phyloP scores from a whole-genome alignment of 768 basidiomycete genomes.

The Mycena polygramma region DNA sequence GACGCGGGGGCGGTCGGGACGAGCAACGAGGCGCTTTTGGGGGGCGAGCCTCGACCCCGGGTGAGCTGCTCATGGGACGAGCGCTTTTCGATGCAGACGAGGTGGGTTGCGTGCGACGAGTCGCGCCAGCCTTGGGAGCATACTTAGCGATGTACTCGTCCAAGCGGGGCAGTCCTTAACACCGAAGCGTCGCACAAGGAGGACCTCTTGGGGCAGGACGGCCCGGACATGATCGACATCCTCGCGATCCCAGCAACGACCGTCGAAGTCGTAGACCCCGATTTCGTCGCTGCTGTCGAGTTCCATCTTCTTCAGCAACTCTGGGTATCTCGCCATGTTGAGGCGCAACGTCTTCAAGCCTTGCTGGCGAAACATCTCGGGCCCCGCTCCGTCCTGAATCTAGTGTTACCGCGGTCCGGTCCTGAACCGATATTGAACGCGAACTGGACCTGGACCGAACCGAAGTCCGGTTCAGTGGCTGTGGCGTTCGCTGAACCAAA shows the following conservation, averaged over 20 bases:
- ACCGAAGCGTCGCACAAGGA: conserved; percentile 9
- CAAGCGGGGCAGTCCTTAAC: conserved; percentile 10
- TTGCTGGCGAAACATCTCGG: conserved; percentile 12
- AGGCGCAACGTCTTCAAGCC: neutral
- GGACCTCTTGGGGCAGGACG: neutral
- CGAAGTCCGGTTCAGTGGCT: no score
- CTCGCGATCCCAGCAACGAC: conserved; percentile 6
- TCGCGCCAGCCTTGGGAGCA: neutral
- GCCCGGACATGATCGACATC: conserved; percentile 14
- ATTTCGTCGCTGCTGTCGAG: conserved; percentile 6
- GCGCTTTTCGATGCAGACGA: no score
- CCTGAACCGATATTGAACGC: no score
- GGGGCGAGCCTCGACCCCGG: no score
- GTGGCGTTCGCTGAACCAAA: no score
- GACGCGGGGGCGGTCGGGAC: no score
- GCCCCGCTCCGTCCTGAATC: conserved; percentile 8
- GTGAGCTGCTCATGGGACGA: no score
- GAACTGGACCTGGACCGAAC: no score
- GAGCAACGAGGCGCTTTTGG: no score
- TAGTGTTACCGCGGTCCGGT: no score
- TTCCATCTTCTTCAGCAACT: conserved; percentile 8
- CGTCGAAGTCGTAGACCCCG: conserved; percentile 15
- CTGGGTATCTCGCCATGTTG: conserved; percentile 1
- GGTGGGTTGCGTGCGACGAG: neutral
- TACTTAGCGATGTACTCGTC: conserved; percentile 17